Percentiles rank a stretch among this genome's conserved stretches.
Evolutionary conservation across 371 early-diverging fungal species (phyloP).

Genomic region (Mucor velutinosus): DNA sequence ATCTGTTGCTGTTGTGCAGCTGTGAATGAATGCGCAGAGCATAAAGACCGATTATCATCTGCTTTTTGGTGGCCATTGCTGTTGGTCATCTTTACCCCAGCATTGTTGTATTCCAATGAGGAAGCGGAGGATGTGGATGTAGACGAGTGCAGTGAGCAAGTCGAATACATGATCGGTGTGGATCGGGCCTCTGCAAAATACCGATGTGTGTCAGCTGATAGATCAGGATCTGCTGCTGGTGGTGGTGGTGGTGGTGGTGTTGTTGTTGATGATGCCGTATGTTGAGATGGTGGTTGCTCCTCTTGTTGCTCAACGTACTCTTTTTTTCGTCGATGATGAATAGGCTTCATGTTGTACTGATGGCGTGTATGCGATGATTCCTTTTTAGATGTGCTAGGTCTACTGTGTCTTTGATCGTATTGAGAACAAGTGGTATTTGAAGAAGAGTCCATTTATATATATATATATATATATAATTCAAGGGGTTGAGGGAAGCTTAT

Average conservation of each 20-base stretch:
- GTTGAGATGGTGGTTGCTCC: not conserved
- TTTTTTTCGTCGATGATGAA: not conserved
- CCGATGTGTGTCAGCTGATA: not conserved
- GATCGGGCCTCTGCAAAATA: constrained; percentile 9
- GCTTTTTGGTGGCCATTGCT: not conserved
- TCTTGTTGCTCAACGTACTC: not conserved
- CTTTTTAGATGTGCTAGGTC: not conserved
- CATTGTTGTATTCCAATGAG: not conserved
- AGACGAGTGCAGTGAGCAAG: not conserved
- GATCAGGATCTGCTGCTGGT: not conserved
- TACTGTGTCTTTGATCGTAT: not conserved
- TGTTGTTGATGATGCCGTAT: not conserved
- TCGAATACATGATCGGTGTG: constrained; percentile 10
- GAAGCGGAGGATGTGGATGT: not conserved
- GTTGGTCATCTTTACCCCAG: not conserved
- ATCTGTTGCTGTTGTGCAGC: not conserved
- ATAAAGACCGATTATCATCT: not conserved
- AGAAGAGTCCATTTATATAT: not conserved
- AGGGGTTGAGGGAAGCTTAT: too few species aligned
- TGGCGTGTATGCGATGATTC: not conserved
- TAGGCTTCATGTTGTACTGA: not conserved
- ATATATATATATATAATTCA: not conserved
- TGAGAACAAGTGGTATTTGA: not conserved
- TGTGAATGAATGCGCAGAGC: constrained; percentile 2
- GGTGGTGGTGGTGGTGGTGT: too few species aligned